These are phyloP conservation scores for Aspergillus cejpii DNA, from an alignment of 2,329 filamentous ascomycete species.

Conservation along the genomic window DNA sequence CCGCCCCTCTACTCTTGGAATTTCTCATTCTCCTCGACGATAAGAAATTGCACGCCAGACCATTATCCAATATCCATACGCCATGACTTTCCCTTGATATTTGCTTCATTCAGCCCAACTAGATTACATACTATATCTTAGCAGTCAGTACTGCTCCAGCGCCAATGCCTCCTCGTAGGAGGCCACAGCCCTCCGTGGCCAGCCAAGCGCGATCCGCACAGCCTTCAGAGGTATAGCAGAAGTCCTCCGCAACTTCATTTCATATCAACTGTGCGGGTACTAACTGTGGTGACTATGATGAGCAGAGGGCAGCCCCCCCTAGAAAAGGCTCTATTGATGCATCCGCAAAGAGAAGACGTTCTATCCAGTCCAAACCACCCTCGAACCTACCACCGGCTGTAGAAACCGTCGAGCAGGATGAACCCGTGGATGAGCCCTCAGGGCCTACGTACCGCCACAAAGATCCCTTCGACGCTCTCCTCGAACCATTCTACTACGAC, in stretches of 20 bases:
- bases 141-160: background rate
- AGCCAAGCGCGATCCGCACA: conserved; percentile 21
- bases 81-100: conserved; percentile 8
- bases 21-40: conserved; percentile 18
- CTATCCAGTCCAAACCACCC: conserved; percentile 23
- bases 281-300: conserved; percentile 5
- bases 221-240: conserved; percentile 30
- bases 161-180: conserved; percentile 36
- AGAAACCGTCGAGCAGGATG: conserved; percentile 13
- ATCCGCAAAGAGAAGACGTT: conserved; percentile 22
- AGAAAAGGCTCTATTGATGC: conserved; percentile 16
- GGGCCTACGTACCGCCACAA: conserved; percentile 24
- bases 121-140: background rate
- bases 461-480: conserved; percentile 53
- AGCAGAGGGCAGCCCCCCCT: conserved; percentile 14
- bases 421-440: conserved; percentile 16
- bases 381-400: conserved; percentile 16
- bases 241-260: conserved; percentile 16
- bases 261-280: conserved; percentile 3
- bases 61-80: conserved; percentile 1
- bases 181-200: conserved; percentile 28
- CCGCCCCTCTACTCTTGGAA: conserved; percentile 8
- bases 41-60: conserved; percentile 19
- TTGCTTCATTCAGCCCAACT: background rate
- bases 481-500: conserved; percentile 64